Percentiles rank a stretch among this genome's conserved stretches.
These are phyloP conservation scores for Maudiozyma bulderi DNA, from an alignment of 805 yeast genomes.

Conservation along the genomic window DNA sequence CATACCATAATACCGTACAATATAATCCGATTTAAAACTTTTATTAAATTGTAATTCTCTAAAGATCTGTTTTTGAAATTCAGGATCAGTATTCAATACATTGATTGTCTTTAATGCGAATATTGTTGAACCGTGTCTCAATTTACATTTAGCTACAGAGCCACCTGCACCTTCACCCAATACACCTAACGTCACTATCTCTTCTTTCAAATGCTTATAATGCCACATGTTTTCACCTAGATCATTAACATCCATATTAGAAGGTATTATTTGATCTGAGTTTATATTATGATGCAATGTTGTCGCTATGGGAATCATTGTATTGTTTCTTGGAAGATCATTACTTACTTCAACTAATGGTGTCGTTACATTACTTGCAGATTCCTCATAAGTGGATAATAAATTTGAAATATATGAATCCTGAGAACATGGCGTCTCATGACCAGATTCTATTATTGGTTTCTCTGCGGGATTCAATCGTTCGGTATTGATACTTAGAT, in stretches of 20 bases:
- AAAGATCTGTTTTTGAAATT: conserved; percentile 78
- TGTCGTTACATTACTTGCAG: conserved; percentile 8
- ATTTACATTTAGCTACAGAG: conserved; percentile 67
- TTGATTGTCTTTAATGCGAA: conserved; percentile 68
- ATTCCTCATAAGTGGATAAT: conserved; percentile 17
- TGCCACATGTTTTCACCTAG: conserved; percentile 74
- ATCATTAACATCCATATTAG: conserved; percentile 36
- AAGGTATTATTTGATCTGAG: neutral
- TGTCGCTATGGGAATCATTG: neutral
- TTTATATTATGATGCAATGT: conserved; percentile 8
- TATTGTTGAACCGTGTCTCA: conserved; percentile 47
- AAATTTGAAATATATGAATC: conserved; percentile 21
- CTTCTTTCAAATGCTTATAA: conserved; percentile 37
- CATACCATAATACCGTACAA: conserved; percentile 89
- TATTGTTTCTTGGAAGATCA: neutral
- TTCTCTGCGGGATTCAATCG: neutral
- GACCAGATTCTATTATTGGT: too few relatives aligned
- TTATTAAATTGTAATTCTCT: conserved; percentile 86
- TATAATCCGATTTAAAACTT: conserved; percentile 70
- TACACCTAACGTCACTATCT: conserved; percentile 57
- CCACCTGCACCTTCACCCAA: conserved; percentile 97
- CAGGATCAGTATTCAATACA: conserved; percentile 52
- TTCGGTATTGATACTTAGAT: neutral
- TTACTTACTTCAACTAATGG: conserved; percentile 2
- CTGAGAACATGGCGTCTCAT: conserved; percentile 6